A percentile compares a stretch with the other conserved stretches of the same genome.
phyloP scores from a whole-genome alignment of 2,329 filamentous ascomycete species.

The Scytalidium sp. region DNA sequence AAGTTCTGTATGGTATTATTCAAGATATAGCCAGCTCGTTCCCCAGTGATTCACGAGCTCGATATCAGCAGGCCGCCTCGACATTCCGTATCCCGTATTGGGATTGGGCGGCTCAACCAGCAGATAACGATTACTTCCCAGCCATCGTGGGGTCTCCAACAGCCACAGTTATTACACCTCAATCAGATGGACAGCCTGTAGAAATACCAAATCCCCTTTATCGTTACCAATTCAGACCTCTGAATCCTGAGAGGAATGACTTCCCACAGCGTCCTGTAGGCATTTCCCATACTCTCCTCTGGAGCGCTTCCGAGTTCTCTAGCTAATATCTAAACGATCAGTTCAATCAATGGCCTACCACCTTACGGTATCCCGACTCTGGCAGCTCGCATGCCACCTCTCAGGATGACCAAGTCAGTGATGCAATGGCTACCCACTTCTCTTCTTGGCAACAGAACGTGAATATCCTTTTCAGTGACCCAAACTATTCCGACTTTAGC shows the following conservation, averaged over 20 bases:
- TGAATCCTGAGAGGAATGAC: conserved; percentile 33
- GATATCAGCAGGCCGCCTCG: conserved; percentile 41
- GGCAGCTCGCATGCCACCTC: conserved; percentile 15
- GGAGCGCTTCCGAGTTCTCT: neutral
- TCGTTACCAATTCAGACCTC: conserved; percentile 56
- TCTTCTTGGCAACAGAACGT: conserved; percentile 17
- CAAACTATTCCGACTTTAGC: conserved; percentile 64
- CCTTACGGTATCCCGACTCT: conserved; percentile 19
- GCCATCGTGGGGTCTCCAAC: conserved; percentile 22
- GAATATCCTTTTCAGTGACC: conserved; percentile 21
- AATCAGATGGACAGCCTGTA: conserved; percentile 45
- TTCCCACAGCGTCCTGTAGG: conserved; percentile 9
- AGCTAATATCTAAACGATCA: conserved; percentile 1
- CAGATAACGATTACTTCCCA: conserved; percentile 35
- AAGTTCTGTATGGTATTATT: conserved; percentile 39
- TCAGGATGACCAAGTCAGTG: conserved; percentile 15
- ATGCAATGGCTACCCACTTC: conserved; percentile 18
- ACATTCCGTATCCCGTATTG: conserved; percentile 44
- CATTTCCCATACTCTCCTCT: conserved; percentile 8
- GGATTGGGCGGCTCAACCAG: conserved; percentile 47
- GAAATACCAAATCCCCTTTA: conserved; percentile 63
- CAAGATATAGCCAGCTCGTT: conserved; percentile 45
- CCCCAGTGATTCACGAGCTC: conserved; percentile 40
- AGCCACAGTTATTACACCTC: conserved; percentile 17
- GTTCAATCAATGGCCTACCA: conserved; percentile 17